phyloP scores from a whole-genome alignment of 768 basidiomycete genomes.

The Kwoniella heveanensis region DNA sequence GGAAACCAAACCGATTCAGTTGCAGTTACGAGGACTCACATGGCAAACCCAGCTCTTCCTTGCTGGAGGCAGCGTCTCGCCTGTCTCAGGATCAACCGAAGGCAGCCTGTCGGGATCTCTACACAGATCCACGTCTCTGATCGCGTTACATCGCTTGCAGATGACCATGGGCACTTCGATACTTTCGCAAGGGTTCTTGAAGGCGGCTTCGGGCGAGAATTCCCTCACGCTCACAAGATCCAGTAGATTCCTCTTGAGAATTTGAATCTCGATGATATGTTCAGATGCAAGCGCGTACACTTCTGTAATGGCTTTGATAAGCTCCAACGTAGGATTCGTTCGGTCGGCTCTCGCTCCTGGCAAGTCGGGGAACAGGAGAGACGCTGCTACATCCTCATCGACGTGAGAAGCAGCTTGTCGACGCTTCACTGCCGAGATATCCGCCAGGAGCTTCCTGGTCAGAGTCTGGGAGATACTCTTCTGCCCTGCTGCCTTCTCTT shows the following conservation, averaged over 20 bases:
- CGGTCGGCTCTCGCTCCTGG: constrained; percentile 82
- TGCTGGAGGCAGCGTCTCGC: constrained; percentile 56
- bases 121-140: constrained; percentile 93
- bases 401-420: constrained; percentile 62
- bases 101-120: constrained; percentile 83
- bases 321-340: constrained; percentile 80
- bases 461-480: constrained; percentile 79
- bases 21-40: too few relatives aligned
- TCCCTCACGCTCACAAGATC: constrained; percentile 84
- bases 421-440: constrained; percentile 63
- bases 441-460: constrained; percentile 75
- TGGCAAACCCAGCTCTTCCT: constrained; percentile 57
- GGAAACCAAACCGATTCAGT: too few relatives aligned
- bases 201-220: constrained; percentile 79
- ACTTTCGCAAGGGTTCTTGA: constrained; percentile 88
- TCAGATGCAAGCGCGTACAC: constrained; percentile 77
- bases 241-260: constrained; percentile 84
- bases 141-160: constrained; percentile 78
- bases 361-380: constrained; percentile 76
- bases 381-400: constrained; percentile 60
- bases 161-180: constrained; percentile 82
- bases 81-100: constrained; percentile 43
- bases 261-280: constrained; percentile 80
- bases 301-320: constrained; percentile 83
- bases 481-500: constrained; percentile 69